Base-by-base conservation (phyloP, 345 rosid genomes). In the Pistacia vera region DNA sequence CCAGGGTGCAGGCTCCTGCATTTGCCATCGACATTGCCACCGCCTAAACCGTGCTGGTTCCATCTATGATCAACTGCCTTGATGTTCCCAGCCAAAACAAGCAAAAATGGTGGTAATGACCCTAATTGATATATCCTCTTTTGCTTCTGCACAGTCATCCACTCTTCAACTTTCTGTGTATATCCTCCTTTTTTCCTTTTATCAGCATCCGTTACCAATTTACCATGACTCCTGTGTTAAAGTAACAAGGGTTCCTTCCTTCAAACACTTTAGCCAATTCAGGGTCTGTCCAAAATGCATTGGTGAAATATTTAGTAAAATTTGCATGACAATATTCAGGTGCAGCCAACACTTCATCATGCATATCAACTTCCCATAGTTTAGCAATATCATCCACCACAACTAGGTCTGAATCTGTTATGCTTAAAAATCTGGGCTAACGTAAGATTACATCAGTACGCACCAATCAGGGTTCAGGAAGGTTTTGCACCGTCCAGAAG, bases 41-140 rank as follows among this genome's bases (percentile, higher is more conserved):
- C 93, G 22, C 92, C 96, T 4, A 91, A 75, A 3, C 93, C 96
- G 61, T 91, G 93, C 60, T 91, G 93, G 79, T 88, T 91, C 93
- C 93, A 89, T 67, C 93, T 77, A 18, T 91, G 93, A 48, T 89
- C 73, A 25, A 91, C 90, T 1, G 90, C 81, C 82, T 89, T 86
- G 0, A 91, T 86, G 63, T 86, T 85, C 60, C 93, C 93, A 0
- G 91, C 96, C 44, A 91, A 75, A 56, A 87, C 89, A 5, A 91
- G 80, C 81, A 88, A 65, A 70, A 91, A 84, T 4, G 92, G 96
- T 10, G 93, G 96, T 74, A 91, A 66, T 14, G 92, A 88, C 51
- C 93, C 96, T 76, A 89, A 78, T 11, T 89, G 86, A 11, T 91
- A 91, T 3, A 88, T 91, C 83, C 92, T 86, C 78, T 80, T 86